Evolutionary conservation across 129 eudicot species (phyloP).

Genomic region (Flaveria bidentis): DNA sequence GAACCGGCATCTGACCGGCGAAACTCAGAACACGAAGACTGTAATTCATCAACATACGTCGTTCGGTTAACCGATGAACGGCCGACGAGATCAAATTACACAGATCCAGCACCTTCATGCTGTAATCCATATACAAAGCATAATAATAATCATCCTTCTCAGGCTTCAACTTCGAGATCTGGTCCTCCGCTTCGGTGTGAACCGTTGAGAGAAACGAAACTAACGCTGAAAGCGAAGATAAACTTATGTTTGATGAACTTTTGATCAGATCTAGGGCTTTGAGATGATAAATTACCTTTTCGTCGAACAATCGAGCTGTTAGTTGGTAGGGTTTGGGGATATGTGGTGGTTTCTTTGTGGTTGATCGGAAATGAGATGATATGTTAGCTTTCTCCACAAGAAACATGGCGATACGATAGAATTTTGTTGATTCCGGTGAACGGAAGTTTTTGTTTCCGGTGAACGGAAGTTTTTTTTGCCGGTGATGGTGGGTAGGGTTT

Average conservation of each 20-base stretch:
- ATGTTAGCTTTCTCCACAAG: conserved; percentile 37
- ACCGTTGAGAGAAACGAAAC: conserved; percentile 40
- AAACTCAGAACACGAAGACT: conserved; percentile 33
- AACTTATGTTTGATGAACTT: conserved; percentile 20
- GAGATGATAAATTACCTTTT: conserved; percentile 36
- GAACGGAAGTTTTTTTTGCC: conserved; percentile 17
- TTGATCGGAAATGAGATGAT: conserved; percentile 43
- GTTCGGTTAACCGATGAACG: conserved; percentile 37
- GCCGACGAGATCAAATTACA: conserved; percentile 48
- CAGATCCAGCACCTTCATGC: conserved; percentile 46
- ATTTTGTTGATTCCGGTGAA: background rate
- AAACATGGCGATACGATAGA: conserved; percentile 34
- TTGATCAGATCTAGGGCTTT: conserved; percentile 6
- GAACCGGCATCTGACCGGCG: conserved; percentile 22
- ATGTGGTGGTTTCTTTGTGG: conserved; percentile 21
- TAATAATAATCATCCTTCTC: conserved; percentile 32
- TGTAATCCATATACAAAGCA: conserved; percentile 42
- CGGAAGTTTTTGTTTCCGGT: conserved; percentile 19
- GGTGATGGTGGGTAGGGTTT: conserved; percentile 20
- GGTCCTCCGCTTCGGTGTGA: conserved; percentile 42
- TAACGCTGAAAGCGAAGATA: conserved; percentile 36
- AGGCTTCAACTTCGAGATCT: conserved; percentile 38
- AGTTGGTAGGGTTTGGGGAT: conserved; percentile 36
- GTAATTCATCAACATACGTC: conserved; percentile 42
- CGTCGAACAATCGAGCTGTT: conserved; percentile 36